phyloP scores from a whole-genome alignment of 495 filamentous ascomycete genomes.

The Annulohypoxylon bovei region DNA sequence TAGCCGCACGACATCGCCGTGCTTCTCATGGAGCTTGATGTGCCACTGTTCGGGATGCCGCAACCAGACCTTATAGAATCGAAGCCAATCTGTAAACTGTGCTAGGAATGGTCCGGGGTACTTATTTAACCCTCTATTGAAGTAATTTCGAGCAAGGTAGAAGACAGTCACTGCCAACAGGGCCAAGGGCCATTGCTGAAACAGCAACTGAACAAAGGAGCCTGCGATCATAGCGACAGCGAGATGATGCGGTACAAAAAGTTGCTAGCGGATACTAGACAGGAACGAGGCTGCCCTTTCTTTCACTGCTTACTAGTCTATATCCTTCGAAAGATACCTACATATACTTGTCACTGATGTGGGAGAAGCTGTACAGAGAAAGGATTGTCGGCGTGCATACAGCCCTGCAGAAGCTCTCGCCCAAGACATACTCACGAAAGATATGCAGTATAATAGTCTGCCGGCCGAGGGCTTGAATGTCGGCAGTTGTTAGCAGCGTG shows the following conservation, averaged over 20 bases:
- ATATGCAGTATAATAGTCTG: constrained; percentile 1
- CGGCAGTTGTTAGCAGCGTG: constrained; percentile 18
- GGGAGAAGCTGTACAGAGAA: not conserved
- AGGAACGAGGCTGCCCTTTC: not conserved
- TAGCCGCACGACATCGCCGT: constrained; percentile 52
- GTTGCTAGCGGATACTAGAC: not conserved
- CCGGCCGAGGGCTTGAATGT: not conserved
- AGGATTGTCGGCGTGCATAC: not conserved
- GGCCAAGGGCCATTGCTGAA: constrained; percentile 16
- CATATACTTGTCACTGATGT: not conserved
- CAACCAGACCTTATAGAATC: constrained; percentile 44
- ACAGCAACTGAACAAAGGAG: constrained; percentile 13
- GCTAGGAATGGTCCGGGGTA: constrained; percentile 49
- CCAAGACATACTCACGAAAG: not conserved
- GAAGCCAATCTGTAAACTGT: constrained; percentile 43
- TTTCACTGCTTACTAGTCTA: not conserved
- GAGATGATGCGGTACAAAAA: not conserved
- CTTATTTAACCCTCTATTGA: constrained; percentile 38
- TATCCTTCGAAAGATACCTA: constrained; percentile 5
- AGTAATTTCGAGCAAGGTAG: constrained; percentile 21
- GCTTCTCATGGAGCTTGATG: constrained; percentile 50
- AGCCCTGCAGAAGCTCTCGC: not conserved
- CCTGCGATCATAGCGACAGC: constrained; percentile 13
- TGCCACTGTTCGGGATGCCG: constrained; percentile 38
- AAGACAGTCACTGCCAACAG: constrained; percentile 2